Evolutionary conservation across 371 early-diverging fungal genomes (phyloP).

Genomic region (Catenaria anguillulae): DNA sequence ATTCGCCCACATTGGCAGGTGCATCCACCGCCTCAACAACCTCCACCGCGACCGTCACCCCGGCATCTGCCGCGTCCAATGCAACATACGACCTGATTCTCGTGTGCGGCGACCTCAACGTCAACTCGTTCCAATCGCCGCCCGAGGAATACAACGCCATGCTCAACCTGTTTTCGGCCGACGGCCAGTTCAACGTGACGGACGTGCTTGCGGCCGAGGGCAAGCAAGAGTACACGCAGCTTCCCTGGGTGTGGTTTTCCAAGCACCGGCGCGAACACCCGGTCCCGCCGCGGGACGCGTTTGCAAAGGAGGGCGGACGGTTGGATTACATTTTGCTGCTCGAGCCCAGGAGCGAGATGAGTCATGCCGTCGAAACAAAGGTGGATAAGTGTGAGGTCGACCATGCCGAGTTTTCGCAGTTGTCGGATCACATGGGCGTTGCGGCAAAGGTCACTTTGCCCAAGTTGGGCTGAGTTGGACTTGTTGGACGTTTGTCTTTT

Average conservation of each 20-base stretch:
- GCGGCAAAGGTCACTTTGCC: not conserved
- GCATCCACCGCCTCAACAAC: not conserved
- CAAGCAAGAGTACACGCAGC: not conserved
- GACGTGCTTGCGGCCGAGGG: not conserved
- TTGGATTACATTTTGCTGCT: not conserved
- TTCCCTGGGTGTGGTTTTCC: slow-evolving; percentile 4
- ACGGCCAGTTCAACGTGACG: not conserved
- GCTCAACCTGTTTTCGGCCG: not conserved
- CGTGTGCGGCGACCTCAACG: slow-evolving; percentile 4
- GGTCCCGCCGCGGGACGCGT: not conserved
- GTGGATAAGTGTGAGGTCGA: not conserved
- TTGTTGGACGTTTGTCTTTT: too few species aligned
- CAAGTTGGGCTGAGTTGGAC: too few species aligned
- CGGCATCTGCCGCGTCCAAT: too few species aligned
- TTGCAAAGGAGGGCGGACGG: not conserved
- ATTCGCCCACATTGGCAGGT: not conserved
- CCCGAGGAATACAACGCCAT: not conserved
- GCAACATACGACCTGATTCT: not conserved
- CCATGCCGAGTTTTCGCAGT: not conserved
- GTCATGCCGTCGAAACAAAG: not conserved
- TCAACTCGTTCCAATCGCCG: not conserved
- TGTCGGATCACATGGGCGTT: not conserved
- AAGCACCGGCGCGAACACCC: not conserved
- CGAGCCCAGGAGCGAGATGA: not conserved
- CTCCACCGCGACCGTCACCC: not conserved